Percentiles rank a stretch among this genome's conserved stretches.
phyloP scores from a whole-genome alignment of 345 rosid species.

The Salix koriyanagi region DNA sequence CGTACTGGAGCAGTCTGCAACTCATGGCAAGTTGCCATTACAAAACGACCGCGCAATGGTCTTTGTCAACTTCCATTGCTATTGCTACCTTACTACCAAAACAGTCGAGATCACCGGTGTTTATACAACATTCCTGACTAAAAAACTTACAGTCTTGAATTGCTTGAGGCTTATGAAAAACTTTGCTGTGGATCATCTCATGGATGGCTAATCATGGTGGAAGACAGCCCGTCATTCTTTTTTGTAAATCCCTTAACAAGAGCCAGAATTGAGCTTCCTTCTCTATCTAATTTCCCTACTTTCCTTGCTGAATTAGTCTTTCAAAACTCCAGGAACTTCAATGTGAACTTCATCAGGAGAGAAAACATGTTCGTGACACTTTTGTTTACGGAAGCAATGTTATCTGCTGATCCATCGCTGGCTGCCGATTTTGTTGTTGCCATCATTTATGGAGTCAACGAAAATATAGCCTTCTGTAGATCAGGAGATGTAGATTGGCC shows the following conservation, averaged over 20 bases:
- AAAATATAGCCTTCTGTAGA: slow-evolving; percentile 3
- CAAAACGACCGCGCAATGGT: not conserved
- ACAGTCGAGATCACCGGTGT: not conserved
- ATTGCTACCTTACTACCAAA: not conserved
- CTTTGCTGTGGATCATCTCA: slow-evolving; percentile 13
- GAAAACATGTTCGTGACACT: slow-evolving; percentile 12
- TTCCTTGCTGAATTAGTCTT: slow-evolving; percentile 3
- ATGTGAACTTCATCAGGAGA: not conserved
- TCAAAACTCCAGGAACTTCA: slow-evolving; percentile 2
- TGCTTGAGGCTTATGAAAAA: slow-evolving; percentile 5
- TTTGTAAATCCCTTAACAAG: slow-evolving; percentile 7
- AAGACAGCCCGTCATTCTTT: slow-evolving; percentile 1
- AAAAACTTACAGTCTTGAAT: not conserved
- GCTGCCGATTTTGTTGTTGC: not conserved
- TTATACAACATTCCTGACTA: not conserved
- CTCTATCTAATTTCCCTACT: not conserved
- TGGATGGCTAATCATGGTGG: slow-evolving; percentile 17
- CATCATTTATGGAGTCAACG: slow-evolving; percentile 5
- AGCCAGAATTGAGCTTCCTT: slow-evolving; percentile 6
- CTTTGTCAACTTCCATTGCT: slow-evolving; percentile 9
- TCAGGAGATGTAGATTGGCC: not conserved
- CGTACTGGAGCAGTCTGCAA: slow-evolving; percentile 8
- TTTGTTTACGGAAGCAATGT: slow-evolving; percentile 5
- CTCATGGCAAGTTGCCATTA: slow-evolving; percentile 1
- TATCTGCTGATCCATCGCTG: slow-evolving; percentile 4